Conservation (phyloP, 2,329 filamentous ascomycete species). For the Thielaviopsis punctulata region DNA sequence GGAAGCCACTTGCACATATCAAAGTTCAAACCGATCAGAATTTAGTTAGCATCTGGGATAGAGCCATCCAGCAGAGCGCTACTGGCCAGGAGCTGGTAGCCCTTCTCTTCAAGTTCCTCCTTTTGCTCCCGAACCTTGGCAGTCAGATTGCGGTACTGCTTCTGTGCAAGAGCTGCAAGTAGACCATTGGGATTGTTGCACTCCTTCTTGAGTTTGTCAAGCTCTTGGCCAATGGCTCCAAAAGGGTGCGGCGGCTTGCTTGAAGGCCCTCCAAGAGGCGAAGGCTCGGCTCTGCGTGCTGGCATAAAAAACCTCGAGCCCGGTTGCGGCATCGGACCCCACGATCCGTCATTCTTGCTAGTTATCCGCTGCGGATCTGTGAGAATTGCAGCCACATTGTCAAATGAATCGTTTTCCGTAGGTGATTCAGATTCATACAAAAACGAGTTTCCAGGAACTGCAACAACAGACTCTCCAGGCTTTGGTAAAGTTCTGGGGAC, state of each 20-base stretch:
- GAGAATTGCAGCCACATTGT: not conserved
- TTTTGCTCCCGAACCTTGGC: not conserved
- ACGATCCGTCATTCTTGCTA: not conserved
- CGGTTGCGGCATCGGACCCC: not conserved
- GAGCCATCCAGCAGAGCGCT: not conserved
- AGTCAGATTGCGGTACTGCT: not conserved
- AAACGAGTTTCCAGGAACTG: too few relatives aligned
- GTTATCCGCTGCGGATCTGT: not conserved
- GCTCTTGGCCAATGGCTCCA: slow-evolving; percentile 1
- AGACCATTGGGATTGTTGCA: not conserved
- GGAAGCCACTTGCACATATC: too few relatives aligned
- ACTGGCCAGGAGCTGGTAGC: not conserved
- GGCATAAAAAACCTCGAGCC: not conserved
- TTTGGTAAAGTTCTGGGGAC: not conserved
- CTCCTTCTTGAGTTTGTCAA: not conserved
- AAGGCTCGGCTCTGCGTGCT: not conserved
- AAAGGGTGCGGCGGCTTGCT: not conserved
- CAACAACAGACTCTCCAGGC: not conserved
- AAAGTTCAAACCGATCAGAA: not conserved
- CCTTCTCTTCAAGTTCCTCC: not conserved
- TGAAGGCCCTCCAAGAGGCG: not conserved
- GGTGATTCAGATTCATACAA: too few relatives aligned
- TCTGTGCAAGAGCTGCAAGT: not conserved
- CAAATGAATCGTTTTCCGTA: not conserved
- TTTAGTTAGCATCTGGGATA: not conserved